These are phyloP conservation scores for Aspergillus neotritici DNA, from an alignment of 2,329 filamentous ascomycete genomes.

Conservation along the genomic window DNA sequence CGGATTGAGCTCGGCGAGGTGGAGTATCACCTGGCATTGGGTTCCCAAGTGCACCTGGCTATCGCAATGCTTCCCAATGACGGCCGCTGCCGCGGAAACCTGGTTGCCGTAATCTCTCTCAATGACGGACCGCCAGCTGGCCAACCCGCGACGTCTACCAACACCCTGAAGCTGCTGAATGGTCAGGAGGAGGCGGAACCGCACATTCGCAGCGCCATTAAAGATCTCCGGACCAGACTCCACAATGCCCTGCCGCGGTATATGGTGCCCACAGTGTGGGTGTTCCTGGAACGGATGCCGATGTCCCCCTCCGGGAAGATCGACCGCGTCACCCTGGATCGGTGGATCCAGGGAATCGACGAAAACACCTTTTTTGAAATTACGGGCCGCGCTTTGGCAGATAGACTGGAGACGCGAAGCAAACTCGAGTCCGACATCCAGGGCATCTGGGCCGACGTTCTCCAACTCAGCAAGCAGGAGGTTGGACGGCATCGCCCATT, in stretches of 20 bases:
- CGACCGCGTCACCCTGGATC: not conserved
- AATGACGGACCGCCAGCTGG: too few relatives aligned
- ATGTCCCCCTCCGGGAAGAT: conserved; percentile 1
- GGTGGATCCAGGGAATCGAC: not conserved
- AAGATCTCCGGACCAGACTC: not conserved
- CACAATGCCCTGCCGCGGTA: not conserved
- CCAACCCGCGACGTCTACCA: too few relatives aligned
- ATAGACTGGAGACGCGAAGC: not conserved
- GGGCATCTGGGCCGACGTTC: conserved; percentile 9
- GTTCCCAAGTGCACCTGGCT: too few relatives aligned
- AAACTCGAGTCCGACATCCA: conserved; percentile 2
- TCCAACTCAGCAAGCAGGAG: not conserved
- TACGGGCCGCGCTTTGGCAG: not conserved
- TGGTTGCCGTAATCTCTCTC: too few relatives aligned
- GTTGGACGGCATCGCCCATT: not conserved
- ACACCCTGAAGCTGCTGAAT: too few relatives aligned
- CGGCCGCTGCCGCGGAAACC: too few relatives aligned
- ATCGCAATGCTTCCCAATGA: too few relatives aligned
- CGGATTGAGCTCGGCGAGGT: conserved; percentile 32
- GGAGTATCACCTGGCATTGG: conserved; percentile 23
- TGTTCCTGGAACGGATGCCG: not conserved
- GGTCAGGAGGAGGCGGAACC: too few relatives aligned
- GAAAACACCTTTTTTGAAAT: not conserved
- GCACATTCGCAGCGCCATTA: too few relatives aligned
- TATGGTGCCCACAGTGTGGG: not conserved